phyloP scores from a whole-genome alignment of 2,329 filamentous ascomycete species.

The Tolypocladium tropicale region DNA sequence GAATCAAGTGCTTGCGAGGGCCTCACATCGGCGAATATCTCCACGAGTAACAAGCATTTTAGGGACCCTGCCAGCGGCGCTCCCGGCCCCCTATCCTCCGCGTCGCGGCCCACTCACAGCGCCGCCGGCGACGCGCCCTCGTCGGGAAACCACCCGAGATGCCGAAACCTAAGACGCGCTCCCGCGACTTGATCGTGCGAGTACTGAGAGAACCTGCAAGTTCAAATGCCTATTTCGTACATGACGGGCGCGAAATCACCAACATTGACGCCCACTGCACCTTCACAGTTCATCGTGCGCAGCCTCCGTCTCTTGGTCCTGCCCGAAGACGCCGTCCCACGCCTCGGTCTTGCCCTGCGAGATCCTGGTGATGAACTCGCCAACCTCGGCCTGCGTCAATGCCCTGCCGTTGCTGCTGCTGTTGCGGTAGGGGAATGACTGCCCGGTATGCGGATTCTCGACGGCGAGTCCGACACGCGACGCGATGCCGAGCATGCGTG shows the following conservation, averaged over 20 bases:
- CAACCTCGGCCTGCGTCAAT: slow-evolving; percentile 20
- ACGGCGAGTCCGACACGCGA: slow-evolving; percentile 25
- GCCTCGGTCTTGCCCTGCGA: slow-evolving; percentile 29
- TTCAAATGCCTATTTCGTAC: too few species aligned
- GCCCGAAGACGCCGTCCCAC: slow-evolving; percentile 15
- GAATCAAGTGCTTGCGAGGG: too few species aligned
- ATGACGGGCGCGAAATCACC: too few species aligned
- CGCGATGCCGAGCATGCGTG: slow-evolving; percentile 23
- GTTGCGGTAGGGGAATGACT: slow-evolving; percentile 26
- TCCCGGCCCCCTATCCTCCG: not conserved
- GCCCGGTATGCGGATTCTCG: slow-evolving; percentile 32
- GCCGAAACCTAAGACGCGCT: not conserved
- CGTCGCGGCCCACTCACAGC: not conserved
- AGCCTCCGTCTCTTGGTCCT: not conserved
- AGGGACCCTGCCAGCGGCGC: too few species aligned
- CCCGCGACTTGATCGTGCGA: too few species aligned
- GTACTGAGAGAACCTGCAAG: too few species aligned
- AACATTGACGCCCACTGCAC: not conserved
- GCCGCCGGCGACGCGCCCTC: not conserved
- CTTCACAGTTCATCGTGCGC: not conserved
- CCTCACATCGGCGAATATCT: too few species aligned
- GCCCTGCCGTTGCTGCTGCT: slow-evolving; percentile 14
- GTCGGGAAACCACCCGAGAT: not conserved
- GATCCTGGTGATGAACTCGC: slow-evolving; percentile 33
- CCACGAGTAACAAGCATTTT: too few species aligned